Conservation (phyloP, 2,329 filamentous ascomycete species). For the Colletotrichum falcatum region DNA sequence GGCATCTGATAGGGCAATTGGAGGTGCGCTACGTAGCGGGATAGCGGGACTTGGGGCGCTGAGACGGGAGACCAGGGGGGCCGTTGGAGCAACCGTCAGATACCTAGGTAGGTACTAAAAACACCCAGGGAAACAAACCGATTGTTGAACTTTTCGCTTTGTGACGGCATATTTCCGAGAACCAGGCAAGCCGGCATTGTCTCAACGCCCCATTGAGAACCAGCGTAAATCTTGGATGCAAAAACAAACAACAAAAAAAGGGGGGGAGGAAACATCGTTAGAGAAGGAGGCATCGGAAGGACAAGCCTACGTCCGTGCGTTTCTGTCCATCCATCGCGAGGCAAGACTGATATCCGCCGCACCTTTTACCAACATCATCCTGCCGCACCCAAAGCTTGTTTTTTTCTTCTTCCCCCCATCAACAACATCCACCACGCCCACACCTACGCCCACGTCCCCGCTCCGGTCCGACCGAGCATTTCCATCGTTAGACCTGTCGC, state of each 20-base stretch:
- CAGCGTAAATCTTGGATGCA: background rate
- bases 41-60: constrained; percentile 26
- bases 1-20: constrained; percentile 43
- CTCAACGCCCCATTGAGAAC: background rate
- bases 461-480: constrained; percentile 19
- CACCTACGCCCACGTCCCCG: background rate
- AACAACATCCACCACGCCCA: background rate
- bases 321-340: constrained; percentile 3
- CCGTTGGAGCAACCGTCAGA: constrained; percentile 20
- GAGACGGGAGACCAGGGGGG: constrained; percentile 23
- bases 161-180: background rate
- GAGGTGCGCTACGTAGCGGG: constrained; percentile 27
- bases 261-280: too few relatives aligned
- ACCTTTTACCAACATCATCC: constrained; percentile 17
- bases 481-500: background rate
- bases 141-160: background rate
- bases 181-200: background rate
- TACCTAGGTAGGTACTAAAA: too few relatives aligned
- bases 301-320: constrained; percentile 1
- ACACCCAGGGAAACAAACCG: background rate
- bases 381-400: constrained; percentile 36
- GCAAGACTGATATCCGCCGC: background rate
- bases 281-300: background rate
- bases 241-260: too few relatives aligned
- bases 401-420: background rate